Percentiles rank a stretch among this genome's conserved stretches.
Evolutionary conservation across 2,329 filamentous ascomycete genomes (phyloP).

Genomic region (Stemphylium vesicarium): DNA sequence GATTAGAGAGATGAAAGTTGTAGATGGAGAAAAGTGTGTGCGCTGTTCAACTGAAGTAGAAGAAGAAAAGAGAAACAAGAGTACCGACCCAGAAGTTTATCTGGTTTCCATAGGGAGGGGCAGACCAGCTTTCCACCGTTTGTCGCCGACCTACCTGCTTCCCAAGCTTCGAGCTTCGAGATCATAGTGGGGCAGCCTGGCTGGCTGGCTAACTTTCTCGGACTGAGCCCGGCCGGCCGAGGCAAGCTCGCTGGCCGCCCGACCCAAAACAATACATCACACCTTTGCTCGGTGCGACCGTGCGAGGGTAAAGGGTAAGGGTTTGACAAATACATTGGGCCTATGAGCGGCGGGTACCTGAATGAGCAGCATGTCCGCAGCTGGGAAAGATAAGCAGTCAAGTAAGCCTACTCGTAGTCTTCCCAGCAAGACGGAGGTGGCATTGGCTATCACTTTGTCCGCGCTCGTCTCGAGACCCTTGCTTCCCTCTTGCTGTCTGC

Average conservation of each 20-base stretch:
- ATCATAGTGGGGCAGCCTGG: conserved; percentile 20
- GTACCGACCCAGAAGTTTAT: not conserved
- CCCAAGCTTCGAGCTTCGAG: conserved; percentile 25
- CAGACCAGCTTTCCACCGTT: not conserved
- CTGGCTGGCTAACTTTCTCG: no score
- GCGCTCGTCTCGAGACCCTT: no score
- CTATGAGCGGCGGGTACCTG: conserved; percentile 19
- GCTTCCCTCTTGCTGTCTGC: no score
- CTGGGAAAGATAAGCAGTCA: no score
- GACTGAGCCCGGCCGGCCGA: conserved; percentile 3
- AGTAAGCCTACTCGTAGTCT: no score
- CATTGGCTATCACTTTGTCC: no score
- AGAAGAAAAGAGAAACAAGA: not conserved
- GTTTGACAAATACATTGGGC: conserved; percentile 25
- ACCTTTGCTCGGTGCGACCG: no score
- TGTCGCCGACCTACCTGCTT: conserved; percentile 11
- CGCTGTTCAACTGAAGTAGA: not conserved
- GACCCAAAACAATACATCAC: no score
- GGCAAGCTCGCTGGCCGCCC: not conserved
- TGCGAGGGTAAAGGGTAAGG: not conserved
- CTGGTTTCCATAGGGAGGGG: not conserved
- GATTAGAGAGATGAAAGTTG: not conserved
- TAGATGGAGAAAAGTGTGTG: not conserved
- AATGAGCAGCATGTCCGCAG: not conserved
- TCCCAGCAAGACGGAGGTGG: no score